Conservation (phyloP, 441 rosid genomes). For the Raphanus hybrid region DNA sequence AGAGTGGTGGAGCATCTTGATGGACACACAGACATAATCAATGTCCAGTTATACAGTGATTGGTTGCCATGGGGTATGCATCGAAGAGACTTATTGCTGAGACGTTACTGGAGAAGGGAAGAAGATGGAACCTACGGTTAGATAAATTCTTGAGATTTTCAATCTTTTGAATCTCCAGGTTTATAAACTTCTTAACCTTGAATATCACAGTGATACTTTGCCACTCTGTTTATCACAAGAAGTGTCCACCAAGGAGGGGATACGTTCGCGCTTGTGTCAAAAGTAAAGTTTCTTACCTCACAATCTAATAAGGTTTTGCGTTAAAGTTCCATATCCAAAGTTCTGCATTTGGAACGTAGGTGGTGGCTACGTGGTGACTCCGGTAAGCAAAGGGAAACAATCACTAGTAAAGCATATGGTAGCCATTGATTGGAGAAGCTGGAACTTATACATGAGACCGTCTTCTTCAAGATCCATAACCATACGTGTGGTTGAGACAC, state of each 20-base stretch:
- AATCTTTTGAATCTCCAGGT: constrained; percentile 11
- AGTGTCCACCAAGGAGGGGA: constrained; percentile 70
- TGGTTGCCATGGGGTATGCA: constrained; percentile 92
- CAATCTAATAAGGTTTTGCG: not conserved
- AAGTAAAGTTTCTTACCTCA: constrained; percentile 68
- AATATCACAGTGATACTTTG: constrained; percentile 72
- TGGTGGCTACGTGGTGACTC: constrained; percentile 90
- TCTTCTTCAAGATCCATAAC: constrained; percentile 73
- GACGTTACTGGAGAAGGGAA: constrained; percentile 96
- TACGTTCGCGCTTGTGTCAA: constrained; percentile 89
- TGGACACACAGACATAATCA: constrained; percentile 89
- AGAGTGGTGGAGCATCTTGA: constrained; percentile 86
- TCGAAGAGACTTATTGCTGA: constrained; percentile 76
- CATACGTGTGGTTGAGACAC: constrained; percentile 78
- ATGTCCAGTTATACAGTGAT: constrained; percentile 65
- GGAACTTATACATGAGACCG: constrained; percentile 72
- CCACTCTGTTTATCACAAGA: constrained; percentile 88
- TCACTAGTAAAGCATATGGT: constrained; percentile 94
- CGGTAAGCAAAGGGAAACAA: constrained; percentile 66
- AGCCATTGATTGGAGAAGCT: constrained; percentile 86
- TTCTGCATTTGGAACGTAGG: constrained; percentile 51
- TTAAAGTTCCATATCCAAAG: not conserved
- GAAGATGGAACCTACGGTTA: constrained; percentile 97
- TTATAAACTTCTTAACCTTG: constrained; percentile 9
- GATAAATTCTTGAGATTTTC: not conserved